Conservation (phyloP, 257 asterid species). For the Voacanga thouarsii region DNA sequence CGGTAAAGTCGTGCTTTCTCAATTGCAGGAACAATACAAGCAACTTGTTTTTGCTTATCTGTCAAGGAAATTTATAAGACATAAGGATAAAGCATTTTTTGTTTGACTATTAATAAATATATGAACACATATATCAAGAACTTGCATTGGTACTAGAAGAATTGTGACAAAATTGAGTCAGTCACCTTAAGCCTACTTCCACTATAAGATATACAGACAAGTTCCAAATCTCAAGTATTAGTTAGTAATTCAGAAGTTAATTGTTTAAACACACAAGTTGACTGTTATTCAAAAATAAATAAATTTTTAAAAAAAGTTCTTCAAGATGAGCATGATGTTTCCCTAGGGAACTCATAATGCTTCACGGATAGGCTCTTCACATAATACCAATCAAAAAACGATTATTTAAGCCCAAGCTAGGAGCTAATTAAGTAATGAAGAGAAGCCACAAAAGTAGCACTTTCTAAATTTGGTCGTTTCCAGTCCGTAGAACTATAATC, state of each 20-base stretch:
- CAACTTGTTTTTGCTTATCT: slow-evolving; percentile 70
- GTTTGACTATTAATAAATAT: neutral
- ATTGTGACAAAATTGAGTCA: neutral
- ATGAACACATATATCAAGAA: neutral
- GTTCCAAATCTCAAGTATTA: neutral
- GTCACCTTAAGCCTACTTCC: neutral
- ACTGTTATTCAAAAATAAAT: too few relatives aligned
- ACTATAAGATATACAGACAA: neutral
- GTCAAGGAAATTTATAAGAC: slow-evolving; percentile 12
- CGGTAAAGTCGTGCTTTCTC: slow-evolving; percentile 98
- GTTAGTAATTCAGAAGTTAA: neutral
- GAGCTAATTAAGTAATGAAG: neutral
- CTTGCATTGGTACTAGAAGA: neutral
- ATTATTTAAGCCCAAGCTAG: neutral
- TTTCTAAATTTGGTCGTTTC: neutral
- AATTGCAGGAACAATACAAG: slow-evolving; percentile 87
- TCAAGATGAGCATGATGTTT: neutral
- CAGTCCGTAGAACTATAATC: neutral
- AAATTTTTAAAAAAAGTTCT: neutral
- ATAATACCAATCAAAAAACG: neutral
- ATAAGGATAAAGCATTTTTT: neutral
- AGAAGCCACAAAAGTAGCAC: neutral
- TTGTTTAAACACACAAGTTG: neutral
- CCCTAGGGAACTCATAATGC: neutral
- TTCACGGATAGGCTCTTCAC: neutral